Evolutionary conservation across 2,329 filamentous ascomycete species (phyloP), one percentile per base, ranked within the genome.

Genomic region (Botrytis squamosa): DNA sequence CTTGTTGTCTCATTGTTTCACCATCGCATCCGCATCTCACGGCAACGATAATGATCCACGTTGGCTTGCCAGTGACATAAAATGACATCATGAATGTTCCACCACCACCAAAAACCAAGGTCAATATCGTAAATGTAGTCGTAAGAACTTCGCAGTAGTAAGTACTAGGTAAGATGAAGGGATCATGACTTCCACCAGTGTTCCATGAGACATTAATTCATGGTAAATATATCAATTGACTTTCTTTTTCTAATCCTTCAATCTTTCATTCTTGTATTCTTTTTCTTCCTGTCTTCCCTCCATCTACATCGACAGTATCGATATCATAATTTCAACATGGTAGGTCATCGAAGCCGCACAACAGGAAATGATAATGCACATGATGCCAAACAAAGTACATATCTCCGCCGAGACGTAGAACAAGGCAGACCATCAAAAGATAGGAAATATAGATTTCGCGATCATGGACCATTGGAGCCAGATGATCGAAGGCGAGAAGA

Each of bases 401-500:
- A 55, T 60, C 62, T 74, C 14, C 62, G 73, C 14, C 52, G 40
- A 66, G 73, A 74, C 7, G 33, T 74, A 8, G 73, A 74, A 52
- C 38, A 70, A 22, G 73, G 69, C 25, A 57, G 62, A n/a, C 76
- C 76, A 42, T 49, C 59, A 22, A 72, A 74, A n/a, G 77, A 78
- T 69, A 70, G 75, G 3, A 78, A 75, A 40, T 77, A 78, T 38
- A 64, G 77, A 25, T 78, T 78, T 69, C 59, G 77, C 42, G 76
- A 77, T 49, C 44, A 77, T 55, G 71, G 64, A 29, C 44, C 74
- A 10, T 46, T 78, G 16, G 77, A 78, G 46, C 63, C 73, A 8
- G 77, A 78, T 69, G 77, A 78, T 71, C 75, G 75, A 67, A 70
- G 77, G 44, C 65, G 77, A 20, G 75, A 78, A 10, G 73, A 77